Evolutionary conservation across 2,329 filamentous ascomycete genomes (phyloP), one percentile per base, ranked within the genome.

Genomic region (Monilinia polystroma): DNA sequence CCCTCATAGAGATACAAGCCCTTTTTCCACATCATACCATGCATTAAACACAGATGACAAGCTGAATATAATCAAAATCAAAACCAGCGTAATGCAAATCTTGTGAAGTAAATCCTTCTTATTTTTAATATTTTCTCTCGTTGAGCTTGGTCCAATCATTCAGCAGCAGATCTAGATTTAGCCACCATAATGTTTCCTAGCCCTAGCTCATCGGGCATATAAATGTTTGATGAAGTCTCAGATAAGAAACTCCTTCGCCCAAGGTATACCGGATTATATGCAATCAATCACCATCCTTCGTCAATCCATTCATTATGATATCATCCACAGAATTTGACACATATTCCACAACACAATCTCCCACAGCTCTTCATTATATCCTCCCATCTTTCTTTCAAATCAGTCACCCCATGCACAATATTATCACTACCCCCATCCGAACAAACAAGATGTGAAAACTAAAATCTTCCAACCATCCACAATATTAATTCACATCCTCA

Each of bases 21-120:
- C 14, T 51, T 38, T 32, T 41, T 51, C 20, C 23, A 52, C 49
- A 52, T 20, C 29, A 62, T 51, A 32, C 45, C 45, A 62, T 62
- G 32, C 45, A 62, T 41, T 49, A 49, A n/a, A 45, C 14, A 62
- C 35, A 60, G n/a, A 60, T 35, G 29, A 38, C 23, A 23, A 49
- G 38, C 18, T 35, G 43, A 60, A 38, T 29, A 20, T 60, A 35
- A 23, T 14, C 6, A 35, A 59, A 49, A 60, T 49, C 7, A 51
- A 60, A 11, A 59, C 38, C 18, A 47, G 32, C 8, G 12, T 26
- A 14, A 60, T 16, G n/a, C 58, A 60, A 60, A 26, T 51, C 18
- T 51, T 8, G 16, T 51, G 43, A 60, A 60, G 45, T 51, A 26
- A 20, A 62, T 45, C 58, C 58, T 62, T 62, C 45, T 32, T 26